Conservation (phyloP, 371 early-diverging fungal species). For the Apophysomyces elegans region DNA sequence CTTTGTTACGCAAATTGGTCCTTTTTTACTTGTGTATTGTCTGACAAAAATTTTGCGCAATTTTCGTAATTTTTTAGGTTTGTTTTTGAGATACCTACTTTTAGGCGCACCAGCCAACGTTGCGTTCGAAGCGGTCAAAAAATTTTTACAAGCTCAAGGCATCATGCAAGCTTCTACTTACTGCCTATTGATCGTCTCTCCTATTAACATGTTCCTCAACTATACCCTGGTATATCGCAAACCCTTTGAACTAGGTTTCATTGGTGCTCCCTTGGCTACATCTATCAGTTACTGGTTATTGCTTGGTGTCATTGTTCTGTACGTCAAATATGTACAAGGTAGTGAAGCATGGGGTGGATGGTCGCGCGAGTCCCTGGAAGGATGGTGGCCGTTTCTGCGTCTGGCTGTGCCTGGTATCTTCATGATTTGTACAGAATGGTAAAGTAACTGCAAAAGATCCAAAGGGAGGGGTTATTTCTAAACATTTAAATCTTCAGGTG, state of each 20-base stretch:
- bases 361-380: conserved; percentile 68
- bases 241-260: conserved; percentile 70
- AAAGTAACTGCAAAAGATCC: background rate
- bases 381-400: conserved; percentile 69
- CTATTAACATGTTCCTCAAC: conserved; percentile 77
- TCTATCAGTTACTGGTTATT: conserved; percentile 77
- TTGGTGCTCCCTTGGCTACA: conserved; percentile 87
- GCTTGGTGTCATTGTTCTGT: conserved; percentile 61
- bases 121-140: conserved; percentile 78
- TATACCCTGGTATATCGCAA: conserved; percentile 74
- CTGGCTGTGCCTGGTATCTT: conserved; percentile 75
- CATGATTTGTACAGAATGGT: conserved; percentile 56
- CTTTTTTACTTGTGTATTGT: conserved; percentile 12
- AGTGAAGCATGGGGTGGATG: conserved; percentile 86
- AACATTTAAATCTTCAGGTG: conserved; percentile 70
- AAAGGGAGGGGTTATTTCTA: background rate
- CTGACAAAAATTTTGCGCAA: conserved; percentile 18
- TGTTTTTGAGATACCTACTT: conserved; percentile 70
- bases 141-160: conserved; percentile 85
- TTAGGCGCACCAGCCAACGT: conserved; percentile 77
- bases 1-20: background rate
- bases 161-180: conserved; percentile 82
- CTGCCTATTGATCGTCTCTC: conserved; percentile 71
- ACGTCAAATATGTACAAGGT: conserved; percentile 71
- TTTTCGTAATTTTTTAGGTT: conserved; percentile 38